A percentile compares a stretch with the other conserved stretches of the same genome.
These are phyloP conservation scores for Chrysochromulina tobinii DNA, from an alignment of 78 protist species.

Conservation along the genomic window DNA sequence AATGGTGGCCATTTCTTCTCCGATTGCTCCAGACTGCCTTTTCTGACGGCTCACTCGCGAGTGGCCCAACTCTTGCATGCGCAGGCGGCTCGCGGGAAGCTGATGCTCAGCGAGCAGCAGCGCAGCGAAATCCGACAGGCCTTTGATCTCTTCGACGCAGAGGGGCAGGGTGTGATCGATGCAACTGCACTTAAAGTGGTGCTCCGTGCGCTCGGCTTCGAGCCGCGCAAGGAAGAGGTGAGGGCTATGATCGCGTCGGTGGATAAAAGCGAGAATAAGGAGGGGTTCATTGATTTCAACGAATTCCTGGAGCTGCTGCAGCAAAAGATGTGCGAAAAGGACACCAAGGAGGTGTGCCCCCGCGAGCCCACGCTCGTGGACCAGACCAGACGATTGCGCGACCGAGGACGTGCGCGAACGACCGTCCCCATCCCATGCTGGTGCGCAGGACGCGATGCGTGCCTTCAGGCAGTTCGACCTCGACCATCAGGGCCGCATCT, in stretches of 20 bases:
- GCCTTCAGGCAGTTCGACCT: background rate
- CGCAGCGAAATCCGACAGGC: constrained; percentile 83
- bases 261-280: constrained; percentile 65
- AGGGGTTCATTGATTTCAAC: constrained; percentile 78
- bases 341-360: constrained; percentile 50
- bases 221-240: constrained; percentile 86
- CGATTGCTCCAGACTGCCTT: no score
- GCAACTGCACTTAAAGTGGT: constrained; percentile 91
- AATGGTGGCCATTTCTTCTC: no score
- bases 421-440: no score
- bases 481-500: constrained; percentile 53
- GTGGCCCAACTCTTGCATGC: no score
- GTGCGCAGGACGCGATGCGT: background rate
- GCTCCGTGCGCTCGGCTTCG: constrained; percentile 92
- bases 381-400: no score
- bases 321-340: constrained; percentile 80
- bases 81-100: background rate
- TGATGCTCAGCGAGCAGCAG: constrained; percentile 78
- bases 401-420: constrained; percentile 65
- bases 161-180: constrained; percentile 65
- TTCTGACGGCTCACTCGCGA: no score
- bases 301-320: constrained; percentile 84
- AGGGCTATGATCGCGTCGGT: constrained; percentile 71
- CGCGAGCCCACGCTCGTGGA: no score
- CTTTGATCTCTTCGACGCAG: constrained; percentile 81